Evolutionary conservation across 2,329 filamentous ascomycete species (phyloP).

Genomic region (Xylariaceae sp.): DNA sequence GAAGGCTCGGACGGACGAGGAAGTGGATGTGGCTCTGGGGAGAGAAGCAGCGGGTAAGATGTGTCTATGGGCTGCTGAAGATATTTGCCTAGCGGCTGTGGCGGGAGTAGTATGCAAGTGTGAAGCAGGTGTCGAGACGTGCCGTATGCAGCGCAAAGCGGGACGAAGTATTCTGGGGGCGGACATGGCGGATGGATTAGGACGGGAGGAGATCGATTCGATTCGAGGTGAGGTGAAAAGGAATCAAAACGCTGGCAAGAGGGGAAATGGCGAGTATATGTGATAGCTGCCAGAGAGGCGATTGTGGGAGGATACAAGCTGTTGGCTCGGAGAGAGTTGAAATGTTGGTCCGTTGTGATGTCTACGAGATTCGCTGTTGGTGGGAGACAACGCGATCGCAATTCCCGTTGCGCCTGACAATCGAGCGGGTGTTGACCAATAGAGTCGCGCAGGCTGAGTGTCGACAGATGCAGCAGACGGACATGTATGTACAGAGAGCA

Average conservation of each 20-base stretch:
- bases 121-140: neutral
- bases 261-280: slow-evolving; percentile 1
- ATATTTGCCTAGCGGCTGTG: neutral
- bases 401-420: too few species aligned
- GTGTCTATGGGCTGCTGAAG: neutral
- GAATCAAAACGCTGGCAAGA: neutral
- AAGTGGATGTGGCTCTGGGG: slow-evolving; percentile 5
- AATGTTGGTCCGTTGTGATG: neutral
- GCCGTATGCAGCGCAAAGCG: slow-evolving; percentile 7
- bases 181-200: slow-evolving; percentile 5
- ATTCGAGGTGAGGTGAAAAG: too few species aligned
- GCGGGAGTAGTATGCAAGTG: slow-evolving; percentile 5
- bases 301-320: neutral
- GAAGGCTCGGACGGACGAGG: slow-evolving; percentile 50
- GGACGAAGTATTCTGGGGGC: slow-evolving; percentile 2
- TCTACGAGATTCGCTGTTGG: too few species aligned
- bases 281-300: neutral
- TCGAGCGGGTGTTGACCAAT: too few species aligned
- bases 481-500: too few species aligned
- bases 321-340: neutral
- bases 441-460: too few species aligned
- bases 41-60: slow-evolving; percentile 2
- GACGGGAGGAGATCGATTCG: neutral
- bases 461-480: too few species aligned
- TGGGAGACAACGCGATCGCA: neutral